Percentiles rank a stretch among this genome's conserved stretches.
phyloP scores from a whole-genome alignment of 1,139 yeast genomes.

The Tardiomyces depauwii region DNA sequence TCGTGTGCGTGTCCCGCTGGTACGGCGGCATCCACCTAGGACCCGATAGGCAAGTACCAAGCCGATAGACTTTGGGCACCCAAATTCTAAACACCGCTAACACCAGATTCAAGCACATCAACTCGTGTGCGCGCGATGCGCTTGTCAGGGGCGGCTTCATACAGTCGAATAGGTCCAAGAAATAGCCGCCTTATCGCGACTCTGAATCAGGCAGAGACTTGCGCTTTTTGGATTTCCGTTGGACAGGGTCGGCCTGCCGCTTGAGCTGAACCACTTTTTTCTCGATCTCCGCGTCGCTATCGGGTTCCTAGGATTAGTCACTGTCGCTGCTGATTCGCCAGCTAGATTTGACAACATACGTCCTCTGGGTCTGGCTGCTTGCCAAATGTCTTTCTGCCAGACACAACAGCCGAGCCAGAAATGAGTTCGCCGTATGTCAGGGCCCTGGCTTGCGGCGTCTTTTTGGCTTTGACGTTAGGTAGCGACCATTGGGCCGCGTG shows the following conservation, averaged over 20 bases:
- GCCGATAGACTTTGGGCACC: not conserved
- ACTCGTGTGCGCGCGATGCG: constrained; percentile 79
- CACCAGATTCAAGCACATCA: constrained; percentile 66
- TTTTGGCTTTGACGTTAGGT: constrained; percentile 1
- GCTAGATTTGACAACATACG: too few species aligned
- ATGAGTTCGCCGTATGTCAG: not conserved
- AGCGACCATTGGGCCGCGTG: constrained; percentile 57
- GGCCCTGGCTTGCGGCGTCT: not conserved
- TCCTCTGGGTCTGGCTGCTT: not conserved
- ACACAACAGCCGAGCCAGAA: constrained; percentile 7
- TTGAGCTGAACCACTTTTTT: constrained; percentile 2
- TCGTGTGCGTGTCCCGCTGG: constrained; percentile 88
- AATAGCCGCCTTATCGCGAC: not conserved
- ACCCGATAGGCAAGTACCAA: constrained; percentile 40
- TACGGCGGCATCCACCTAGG: constrained; percentile 89
- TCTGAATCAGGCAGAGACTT: too few species aligned
- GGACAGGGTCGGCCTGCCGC: not conserved
- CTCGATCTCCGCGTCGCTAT: constrained; percentile 1
- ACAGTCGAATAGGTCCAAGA: constrained; percentile 10
- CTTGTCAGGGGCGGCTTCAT: constrained; percentile 51
- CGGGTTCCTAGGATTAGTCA: not conserved
- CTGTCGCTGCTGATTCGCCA: too few species aligned
- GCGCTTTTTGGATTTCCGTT: constrained; percentile 2
- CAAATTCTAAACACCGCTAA: too few species aligned
- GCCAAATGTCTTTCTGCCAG: constrained; percentile 14